These are phyloP conservation scores for Leptographium radiaticola DNA, from an alignment of 2,329 filamentous ascomycete genomes.

Conservation along the genomic window DNA sequence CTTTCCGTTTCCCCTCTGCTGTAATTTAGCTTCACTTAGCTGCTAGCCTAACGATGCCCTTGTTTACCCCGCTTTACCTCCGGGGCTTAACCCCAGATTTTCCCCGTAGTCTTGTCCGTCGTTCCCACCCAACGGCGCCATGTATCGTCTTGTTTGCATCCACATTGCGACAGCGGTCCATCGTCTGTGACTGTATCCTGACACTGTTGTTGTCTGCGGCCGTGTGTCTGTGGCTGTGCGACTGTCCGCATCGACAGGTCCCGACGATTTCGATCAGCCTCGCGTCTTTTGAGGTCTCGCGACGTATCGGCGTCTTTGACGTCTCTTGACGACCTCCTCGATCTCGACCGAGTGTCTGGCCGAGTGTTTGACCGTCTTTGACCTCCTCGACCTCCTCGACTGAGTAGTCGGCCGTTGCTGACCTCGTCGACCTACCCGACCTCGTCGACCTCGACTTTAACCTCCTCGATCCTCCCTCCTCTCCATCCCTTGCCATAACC, in stretches of 20 bases:
- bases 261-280: background rate
- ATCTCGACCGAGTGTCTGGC: background rate
- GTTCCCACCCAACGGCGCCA: background rate
- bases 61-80: background rate
- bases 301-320: background rate
- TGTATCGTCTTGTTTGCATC: background rate
- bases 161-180: too few relatives aligned
- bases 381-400: background rate
- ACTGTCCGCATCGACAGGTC: background rate
- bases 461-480: background rate
- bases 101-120: background rate
- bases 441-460: background rate
- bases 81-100: background rate
- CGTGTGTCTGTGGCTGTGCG: background rate
- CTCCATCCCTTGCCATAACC: too few relatives aligned
- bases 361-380: too few relatives aligned
- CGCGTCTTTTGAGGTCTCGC: background rate
- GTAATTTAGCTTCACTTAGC: too few relatives aligned
- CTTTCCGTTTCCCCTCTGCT: background rate
- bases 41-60: background rate
- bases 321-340: background rate
- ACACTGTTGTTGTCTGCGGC: background rate
- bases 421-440: too few relatives aligned
- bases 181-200: too few relatives aligned
- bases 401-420: too few relatives aligned